These are phyloP conservation scores for Picea mariana DNA, from an alignment of 83 land plant genomes.

Conservation along the genomic window DNA sequence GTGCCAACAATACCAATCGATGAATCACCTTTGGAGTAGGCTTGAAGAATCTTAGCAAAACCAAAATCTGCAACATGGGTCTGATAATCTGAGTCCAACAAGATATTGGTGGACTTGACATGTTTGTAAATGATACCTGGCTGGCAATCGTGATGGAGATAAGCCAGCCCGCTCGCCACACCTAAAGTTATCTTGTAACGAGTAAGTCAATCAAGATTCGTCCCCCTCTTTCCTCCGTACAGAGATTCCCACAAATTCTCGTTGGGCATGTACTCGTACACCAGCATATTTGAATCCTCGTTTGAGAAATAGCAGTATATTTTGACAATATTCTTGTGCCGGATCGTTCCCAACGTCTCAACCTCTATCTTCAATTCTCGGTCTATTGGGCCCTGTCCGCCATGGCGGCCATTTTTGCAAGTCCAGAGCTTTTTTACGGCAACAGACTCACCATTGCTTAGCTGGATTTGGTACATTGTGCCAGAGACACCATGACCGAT, in stretches of 20 bases:
- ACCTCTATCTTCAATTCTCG: conserved; percentile 58
- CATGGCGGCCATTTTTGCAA: conserved; percentile 25
- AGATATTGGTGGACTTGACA: conserved; percentile 67
- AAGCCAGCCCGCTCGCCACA: conserved; percentile 71
- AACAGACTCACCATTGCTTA: conserved; percentile 47
- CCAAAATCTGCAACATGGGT: conserved; percentile 81
- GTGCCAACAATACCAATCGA: conserved; percentile 64
- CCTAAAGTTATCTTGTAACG: conserved; percentile 69
- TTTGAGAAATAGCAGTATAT: conserved; percentile 60
- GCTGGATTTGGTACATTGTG: conserved; percentile 54
- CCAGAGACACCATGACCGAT: conserved; percentile 74
- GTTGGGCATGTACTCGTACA: conserved; percentile 17
- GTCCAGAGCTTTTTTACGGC: conserved; percentile 72
- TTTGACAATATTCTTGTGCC: conserved; percentile 17
- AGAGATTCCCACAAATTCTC: conserved; percentile 77
- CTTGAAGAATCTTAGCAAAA: conserved; percentile 72
- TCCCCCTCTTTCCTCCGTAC: conserved; percentile 24
- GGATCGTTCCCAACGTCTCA: conserved; percentile 12
- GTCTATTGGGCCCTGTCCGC: conserved; percentile 21
- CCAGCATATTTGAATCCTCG: conserved; percentile 49
- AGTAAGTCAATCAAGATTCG: conserved; percentile 52
- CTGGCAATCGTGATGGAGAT: conserved; percentile 65
- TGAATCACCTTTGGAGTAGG: conserved; percentile 50
- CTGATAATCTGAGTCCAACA: conserved; percentile 11
- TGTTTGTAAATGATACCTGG: conserved; percentile 76